Conservation (phyloP, 129 eudicot species). For the Scalesia atractyloides region DNA sequence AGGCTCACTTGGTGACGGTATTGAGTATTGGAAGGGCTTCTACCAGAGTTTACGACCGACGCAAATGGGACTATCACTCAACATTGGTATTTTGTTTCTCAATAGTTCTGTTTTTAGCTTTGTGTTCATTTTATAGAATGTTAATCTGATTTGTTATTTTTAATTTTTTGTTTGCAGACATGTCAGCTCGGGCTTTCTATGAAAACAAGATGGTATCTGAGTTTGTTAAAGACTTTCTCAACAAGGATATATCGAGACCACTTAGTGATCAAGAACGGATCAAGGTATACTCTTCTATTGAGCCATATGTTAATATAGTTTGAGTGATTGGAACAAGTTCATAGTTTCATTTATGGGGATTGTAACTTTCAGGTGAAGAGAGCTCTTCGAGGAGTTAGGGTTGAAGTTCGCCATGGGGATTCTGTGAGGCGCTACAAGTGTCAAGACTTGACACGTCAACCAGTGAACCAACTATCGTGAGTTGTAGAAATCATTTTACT, state of each 20-base stretch:
- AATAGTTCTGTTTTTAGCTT: neutral
- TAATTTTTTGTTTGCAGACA: constrained; percentile 43
- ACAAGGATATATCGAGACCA: constrained; percentile 42
- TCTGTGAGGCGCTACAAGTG: constrained; percentile 33
- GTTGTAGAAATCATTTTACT: neutral
- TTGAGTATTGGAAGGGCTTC: constrained; percentile 71
- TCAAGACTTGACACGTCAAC: constrained; percentile 38
- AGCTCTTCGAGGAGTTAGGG: constrained; percentile 53
- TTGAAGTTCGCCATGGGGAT: constrained; percentile 36
- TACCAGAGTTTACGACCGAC: constrained; percentile 83
- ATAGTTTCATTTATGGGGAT: neutral
- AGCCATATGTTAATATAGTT: neutral
- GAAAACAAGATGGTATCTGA: constrained; percentile 44
- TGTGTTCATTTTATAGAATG: neutral
- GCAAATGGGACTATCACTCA: constrained; percentile 82
- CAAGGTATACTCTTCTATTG: constrained; percentile 44
- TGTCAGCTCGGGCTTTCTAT: constrained; percentile 70
- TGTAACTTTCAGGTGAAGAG: constrained; percentile 49
- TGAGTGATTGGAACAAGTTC: neutral
- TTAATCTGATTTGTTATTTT: neutral
- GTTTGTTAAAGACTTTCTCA: constrained; percentile 38
- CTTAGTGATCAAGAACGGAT: constrained; percentile 57
- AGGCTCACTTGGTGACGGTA: constrained; percentile 60
- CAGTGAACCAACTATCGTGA: constrained; percentile 39
- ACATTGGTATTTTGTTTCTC: constrained; percentile 43